Evolutionary conservation across 1,284 basidiomycete species (phyloP).

Genomic region (Hymenochaete sp.): DNA sequence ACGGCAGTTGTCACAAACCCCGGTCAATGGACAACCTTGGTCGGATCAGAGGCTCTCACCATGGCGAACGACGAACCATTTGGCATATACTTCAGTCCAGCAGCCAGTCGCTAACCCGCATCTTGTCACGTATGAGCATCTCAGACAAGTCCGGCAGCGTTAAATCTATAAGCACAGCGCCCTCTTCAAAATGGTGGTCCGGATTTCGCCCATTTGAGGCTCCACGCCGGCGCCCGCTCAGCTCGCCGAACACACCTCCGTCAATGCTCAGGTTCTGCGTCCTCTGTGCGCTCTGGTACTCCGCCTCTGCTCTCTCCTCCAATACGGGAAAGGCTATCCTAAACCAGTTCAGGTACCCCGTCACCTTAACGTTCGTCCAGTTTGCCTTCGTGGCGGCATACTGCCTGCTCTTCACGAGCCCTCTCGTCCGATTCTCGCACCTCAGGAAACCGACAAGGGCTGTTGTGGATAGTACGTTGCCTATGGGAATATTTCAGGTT

Average conservation of each 20-base stretch:
- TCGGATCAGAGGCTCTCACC: no score
- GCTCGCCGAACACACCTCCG: conserved; percentile 13
- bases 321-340: conserved; percentile 88
- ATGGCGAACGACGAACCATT: no score
- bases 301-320: conserved; percentile 77
- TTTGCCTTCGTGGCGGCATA: conserved; percentile 90
- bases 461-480: conserved; percentile 74
- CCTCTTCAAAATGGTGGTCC: conserved; percentile 16
- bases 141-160: no score
- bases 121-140: no score
- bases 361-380: conserved; percentile 95
- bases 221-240: conserved; percentile 13
- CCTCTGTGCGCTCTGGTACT: conserved; percentile 75
- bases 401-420: conserved; percentile 76
- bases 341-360: conserved; percentile 76
- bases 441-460: conserved; percentile 62
- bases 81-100: no score
- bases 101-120: no score
- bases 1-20: no score
- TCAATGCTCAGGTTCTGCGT: conserved; percentile 31
- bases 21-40: no score
- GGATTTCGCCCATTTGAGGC: conserved; percentile 16
- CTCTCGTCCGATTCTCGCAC: conserved; percentile 55
- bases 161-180: no score
- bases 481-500: conserved; percentile 92